Conservation (phyloP, 805 yeast genomes). For the Saturnispora zaruensis region DNA sequence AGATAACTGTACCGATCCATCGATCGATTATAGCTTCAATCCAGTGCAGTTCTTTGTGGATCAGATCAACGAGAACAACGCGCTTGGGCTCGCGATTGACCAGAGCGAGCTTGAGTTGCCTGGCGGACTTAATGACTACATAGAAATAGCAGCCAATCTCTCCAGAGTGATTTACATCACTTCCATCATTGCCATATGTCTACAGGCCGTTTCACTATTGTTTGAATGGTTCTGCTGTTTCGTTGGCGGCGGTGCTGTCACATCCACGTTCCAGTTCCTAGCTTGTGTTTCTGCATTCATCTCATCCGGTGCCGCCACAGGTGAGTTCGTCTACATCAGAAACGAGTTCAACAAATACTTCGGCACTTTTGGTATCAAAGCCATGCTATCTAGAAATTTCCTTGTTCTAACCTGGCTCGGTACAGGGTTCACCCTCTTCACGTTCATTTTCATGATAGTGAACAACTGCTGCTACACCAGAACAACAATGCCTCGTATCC, state of each 20-base stretch:
- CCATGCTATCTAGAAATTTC: constrained; percentile 31
- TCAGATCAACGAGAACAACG: constrained; percentile 10
- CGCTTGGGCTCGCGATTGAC: constrained; percentile 9
- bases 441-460: constrained; percentile 15
- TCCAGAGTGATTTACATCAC: constrained; percentile 54
- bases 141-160: constrained; percentile 36
- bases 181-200: constrained; percentile 40
- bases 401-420: constrained; percentile 25
- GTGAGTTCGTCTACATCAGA: constrained; percentile 42
- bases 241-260: constrained; percentile 6
- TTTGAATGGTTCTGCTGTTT: constrained; percentile 31
- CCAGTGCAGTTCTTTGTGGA: constrained; percentile 30
- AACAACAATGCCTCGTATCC: not conserved
- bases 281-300: constrained; percentile 15
- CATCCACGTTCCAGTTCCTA: constrained; percentile 24
- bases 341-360: constrained; percentile 42
- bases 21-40: constrained; percentile 48
- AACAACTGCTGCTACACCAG: constrained; percentile 9
- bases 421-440: constrained; percentile 13
- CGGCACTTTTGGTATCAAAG: constrained; percentile 44
- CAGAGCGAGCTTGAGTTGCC: constrained; percentile 42
- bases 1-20: constrained; percentile 42
- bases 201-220: constrained; percentile 36
- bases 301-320: constrained; percentile 38
- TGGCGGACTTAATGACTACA: constrained; percentile 38